These are phyloP conservation scores for Amaranthus palmeri DNA, from an alignment of 148 eudicot genomes.

Conservation along the genomic window DNA sequence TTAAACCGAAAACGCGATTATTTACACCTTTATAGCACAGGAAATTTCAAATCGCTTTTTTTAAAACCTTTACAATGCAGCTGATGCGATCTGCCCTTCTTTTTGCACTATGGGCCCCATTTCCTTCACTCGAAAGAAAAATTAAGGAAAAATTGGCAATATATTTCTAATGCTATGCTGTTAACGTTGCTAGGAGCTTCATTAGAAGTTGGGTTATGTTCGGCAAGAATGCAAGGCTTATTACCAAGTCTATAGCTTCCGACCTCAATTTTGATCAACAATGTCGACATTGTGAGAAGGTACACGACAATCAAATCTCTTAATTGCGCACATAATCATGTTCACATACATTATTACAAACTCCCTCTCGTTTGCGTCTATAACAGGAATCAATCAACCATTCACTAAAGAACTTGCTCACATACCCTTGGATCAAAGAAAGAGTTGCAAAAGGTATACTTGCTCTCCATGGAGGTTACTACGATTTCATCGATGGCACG, in stretches of 20 bases:
- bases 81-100: no score
- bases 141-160: no score
- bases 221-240: conserved; percentile 67
- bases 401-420: conserved; percentile 71
- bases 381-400: conserved; percentile 79
- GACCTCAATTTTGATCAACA: conserved; percentile 77
- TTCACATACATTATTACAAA: not conserved
- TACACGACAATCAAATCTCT: conserved; percentile 13
- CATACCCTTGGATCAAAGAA: conserved; percentile 96
- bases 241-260: conserved; percentile 69
- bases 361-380: not conserved
- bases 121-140: no score
- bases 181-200: conserved; percentile 54
- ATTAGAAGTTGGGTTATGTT: conserved; percentile 72
- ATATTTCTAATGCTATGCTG: conserved; percentile 13
- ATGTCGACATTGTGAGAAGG: conserved; percentile 95
- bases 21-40: no score
- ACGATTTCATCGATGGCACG: conserved; percentile 73
- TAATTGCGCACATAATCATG: not conserved
- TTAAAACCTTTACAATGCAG: no score
- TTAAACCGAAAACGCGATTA: no score
- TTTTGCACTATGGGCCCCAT: no score
- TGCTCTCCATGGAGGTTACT: conserved; percentile 90
- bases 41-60: no score
- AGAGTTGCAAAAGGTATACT: conserved; percentile 58